Base-by-base conservation (phyloP, 768 basidiomycete genomes). In the Leucosporidium yakuticum region DNA sequence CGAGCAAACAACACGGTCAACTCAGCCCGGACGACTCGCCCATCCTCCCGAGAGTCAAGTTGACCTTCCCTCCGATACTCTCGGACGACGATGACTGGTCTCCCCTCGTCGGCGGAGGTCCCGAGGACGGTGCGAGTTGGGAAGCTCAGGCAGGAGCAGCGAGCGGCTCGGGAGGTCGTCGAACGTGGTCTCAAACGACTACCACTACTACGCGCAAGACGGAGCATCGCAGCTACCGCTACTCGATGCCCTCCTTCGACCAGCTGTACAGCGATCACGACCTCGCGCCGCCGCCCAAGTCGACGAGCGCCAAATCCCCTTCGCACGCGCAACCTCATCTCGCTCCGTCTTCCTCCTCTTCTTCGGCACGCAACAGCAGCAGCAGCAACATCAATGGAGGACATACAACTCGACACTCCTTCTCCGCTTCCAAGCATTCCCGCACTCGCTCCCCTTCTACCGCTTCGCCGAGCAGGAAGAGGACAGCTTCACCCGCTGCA, bases 221-320 rank as follows among this genome's bases (percentile, higher is more conserved):
- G 7, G 66, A 71, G 49, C 32, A 29, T 0, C 54, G 65, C 12
- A 60, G 47, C 32, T 56, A 61, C 21, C 69, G 69, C 12, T 62
- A 62, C 44, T 71, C 69, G 34, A 34, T 61, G 21, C 63, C 63
- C 0, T 15, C 44, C 4, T 27, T 64, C 69, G 63, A 64, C 25
- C 39, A 60, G 27, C 53, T 60, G 51, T 4, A n/a, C 27, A 29
- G 60, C 25, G 39, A 61, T 23, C 14, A n/a, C 4, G 27, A 44
- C 23, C 54, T 25, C 50, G 23, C 27, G 32, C 20, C 64, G 47
- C 27, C 32, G 19, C 21, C 62, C 50, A 14, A 23, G 39, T 15
- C 34, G 12, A 36, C 14, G 34, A 21, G 23, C 62, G 8, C 39
- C 27, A 39, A 4, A 25, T 63, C 49, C 15, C 27, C 19, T 11